Evolutionary conservation across 2,329 filamentous ascomycete genomes (phyloP).

Genomic region (Trichoderma afroharzianum): DNA sequence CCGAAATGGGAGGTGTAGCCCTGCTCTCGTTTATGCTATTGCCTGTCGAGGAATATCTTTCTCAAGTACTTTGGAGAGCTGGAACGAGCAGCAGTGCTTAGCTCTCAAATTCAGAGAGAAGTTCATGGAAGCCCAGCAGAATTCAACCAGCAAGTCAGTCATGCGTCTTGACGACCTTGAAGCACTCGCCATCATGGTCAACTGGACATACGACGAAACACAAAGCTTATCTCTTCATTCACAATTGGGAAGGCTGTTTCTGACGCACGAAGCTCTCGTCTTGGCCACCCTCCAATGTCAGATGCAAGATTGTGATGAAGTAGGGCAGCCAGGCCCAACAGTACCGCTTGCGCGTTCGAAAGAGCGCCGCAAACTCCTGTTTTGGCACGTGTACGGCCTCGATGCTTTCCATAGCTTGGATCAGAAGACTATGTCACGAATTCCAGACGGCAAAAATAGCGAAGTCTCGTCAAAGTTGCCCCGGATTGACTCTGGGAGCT

Average conservation of each 20-base stretch:
- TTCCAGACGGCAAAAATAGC: not conserved
- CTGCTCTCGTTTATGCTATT: not conserved
- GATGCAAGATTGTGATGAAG: not conserved
- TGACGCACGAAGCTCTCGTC: slow-evolving; percentile 5
- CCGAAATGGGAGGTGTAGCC: not conserved
- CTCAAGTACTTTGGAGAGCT: not conserved
- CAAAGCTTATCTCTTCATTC: not conserved
- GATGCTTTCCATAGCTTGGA: slow-evolving; percentile 4
- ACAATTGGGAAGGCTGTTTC: not conserved
- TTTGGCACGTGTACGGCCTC: slow-evolving; percentile 5
- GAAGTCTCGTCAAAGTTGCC: not conserved
- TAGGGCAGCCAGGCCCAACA: not conserved
- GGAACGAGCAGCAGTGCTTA: not conserved
- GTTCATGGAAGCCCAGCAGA: not conserved
- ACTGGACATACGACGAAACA: not conserved
- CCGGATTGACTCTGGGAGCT: not conserved
- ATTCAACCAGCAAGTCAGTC: not conserved
- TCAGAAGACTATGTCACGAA: not conserved
- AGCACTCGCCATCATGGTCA: not conserved
- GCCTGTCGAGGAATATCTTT: not conserved
- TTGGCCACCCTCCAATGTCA: not conserved
- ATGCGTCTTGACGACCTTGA: slow-evolving; percentile 3
- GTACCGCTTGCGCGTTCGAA: not conserved
- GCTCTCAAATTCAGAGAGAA: not conserved
- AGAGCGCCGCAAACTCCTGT: not conserved